Evolutionary conservation across 441 rosid species (phyloP), one percentile per base, ranked within the genome.

Genomic region (Kokia cookei): DNA sequence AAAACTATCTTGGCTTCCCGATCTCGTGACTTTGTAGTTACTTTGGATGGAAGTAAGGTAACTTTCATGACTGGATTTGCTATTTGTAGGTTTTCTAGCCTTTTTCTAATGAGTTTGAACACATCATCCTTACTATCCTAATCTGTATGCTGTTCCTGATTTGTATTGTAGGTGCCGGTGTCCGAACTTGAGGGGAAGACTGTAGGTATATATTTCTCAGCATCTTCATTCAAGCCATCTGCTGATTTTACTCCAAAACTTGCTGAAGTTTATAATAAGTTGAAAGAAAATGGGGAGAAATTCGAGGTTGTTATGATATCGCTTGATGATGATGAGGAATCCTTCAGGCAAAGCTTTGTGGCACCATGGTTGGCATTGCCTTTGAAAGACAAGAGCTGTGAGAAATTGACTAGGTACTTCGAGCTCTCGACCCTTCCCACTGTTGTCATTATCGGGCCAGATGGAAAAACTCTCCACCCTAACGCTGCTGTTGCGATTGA

Each of bases 341-440:
- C 90, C 73, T 90, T 85, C 78, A 82, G 82, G 73, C 65, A 79
- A 61, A 81, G 81, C 75, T 80, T 92, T 24, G 77, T 71, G 66
- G 77, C 77, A 76, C 91, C 96, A 27, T 92, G 94, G 96, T 71
- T 89, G 48, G 86, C 92, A 29, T 69, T 92, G 60, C 96, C 97
- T 5, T 81, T 82, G 66, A 83, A 83, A 54, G 94, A 92, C 83
- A 83, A 87, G 82, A 79, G 79, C 78, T 35, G 85, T 12, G 76
- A 65, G 65, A 91, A 87, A 78, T 68, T 93, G 82, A 72, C 74
- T 70, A 74, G 85, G 32, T 89, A 88, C 74, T 93, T 93, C 82
- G 90, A 89, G 78, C 83, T 89, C 27, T 75, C 83, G 2, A 77
- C 82, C 26, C 62, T 91, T 68, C 96, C 97, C 11, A 86, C 92